Evolutionary conservation across 108 stramenopile species (phyloP), one percentile per base, ranked within the genome.

Genomic region (Seminavis robusta): DNA sequence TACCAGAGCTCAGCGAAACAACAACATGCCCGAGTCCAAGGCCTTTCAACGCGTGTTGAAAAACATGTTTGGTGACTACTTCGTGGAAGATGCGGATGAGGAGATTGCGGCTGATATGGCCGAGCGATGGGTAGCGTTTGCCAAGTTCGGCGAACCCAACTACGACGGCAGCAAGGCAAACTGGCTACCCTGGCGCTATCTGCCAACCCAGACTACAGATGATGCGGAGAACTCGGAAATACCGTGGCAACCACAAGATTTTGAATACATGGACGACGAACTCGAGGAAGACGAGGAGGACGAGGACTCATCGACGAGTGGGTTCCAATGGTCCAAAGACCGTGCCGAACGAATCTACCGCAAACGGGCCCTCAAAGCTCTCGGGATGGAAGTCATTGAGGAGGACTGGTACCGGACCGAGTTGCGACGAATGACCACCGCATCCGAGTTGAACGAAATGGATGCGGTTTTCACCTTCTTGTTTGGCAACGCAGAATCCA

Each of bases 1-100:
- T n/a, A n/a, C n/a, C n/a, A n/a, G n/a, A n/a, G 21, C 21, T 16
- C 17, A 23, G 3, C 26, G 37, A 8, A 20, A 51, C 29, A 24
- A 44, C 44, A 61, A 19, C 6, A 15, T 38, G 19, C 10, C 21
- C 5, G 50, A 78, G 23, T 64, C 69, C 2, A 57, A 41, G 13
- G 51, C 53, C 0, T 81, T 84, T 60, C 72, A 80, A 46, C 61
- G 63, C 0, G 57, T 84, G 0, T 47, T 84, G 10, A 64, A 61
- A 8, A 72, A 76, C 36, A 74, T 84, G 37, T 84, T 84, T 60
- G 79, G 73, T 8, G 83, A 84, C 34, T 78, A 79, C 59, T 84
- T 84, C 42, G 56, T 62, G 21, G 75, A 70, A 57, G 73, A 80
- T 49, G 69, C 83, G 9, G 83, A 84, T 47, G 79, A 84, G 39